Base-by-base conservation (phyloP, 2,329 filamentous ascomycete species). In the Hypoxylon sp. region DNA sequence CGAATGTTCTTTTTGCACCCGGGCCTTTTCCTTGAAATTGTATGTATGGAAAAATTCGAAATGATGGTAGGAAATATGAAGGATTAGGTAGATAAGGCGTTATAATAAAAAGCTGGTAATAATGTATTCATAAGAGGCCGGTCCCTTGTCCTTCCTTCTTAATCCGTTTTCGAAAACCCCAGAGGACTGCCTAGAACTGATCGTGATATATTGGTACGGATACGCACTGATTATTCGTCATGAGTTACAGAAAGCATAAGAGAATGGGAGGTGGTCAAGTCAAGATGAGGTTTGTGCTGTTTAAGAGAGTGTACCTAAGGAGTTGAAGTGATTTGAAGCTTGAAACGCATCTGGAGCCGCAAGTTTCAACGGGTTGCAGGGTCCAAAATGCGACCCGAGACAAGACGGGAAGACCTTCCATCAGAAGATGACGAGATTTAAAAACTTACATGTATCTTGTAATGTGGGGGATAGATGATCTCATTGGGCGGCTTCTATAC, bases 291-390 rank as follows among this genome's bases (percentile, higher is more conserved):
- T 47, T 68, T 50, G 65, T 61, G 61, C 54, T 57, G 19, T 45
- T 41, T 59, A 53, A 46, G 23, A 46, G 21, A 54, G 46, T 47
- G 48, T 47, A n/a, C n/a, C n/a, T n/a, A 67, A 60, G 54, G 61
- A 64, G 23, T 59, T 50, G 11, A 63, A 34, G 30, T 56, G 57
- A 66, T 56, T 66, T 50, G 53, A 59, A 69, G 63, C 48, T 69
- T 70, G 69, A 70, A 70, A 70, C 69, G 54, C 30, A 56, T 43
- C 64, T 67, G 58, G 63, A 68, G 65, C 61, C 65, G 67, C 68
- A 70, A 63, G 58, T 66, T 68, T 70, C 59, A 63, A 67, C 41
- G 50, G 54, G 68, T 55, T 55, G 68, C 66, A 65, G 63, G 66
- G 63, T 63, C 43, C 61, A 54, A 65, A 43, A 67, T 62, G 59